These are phyloP conservation scores for Diaporthe aspalathi DNA, from an alignment of 2,329 filamentous ascomycete genomes.

Conservation along the genomic window DNA sequence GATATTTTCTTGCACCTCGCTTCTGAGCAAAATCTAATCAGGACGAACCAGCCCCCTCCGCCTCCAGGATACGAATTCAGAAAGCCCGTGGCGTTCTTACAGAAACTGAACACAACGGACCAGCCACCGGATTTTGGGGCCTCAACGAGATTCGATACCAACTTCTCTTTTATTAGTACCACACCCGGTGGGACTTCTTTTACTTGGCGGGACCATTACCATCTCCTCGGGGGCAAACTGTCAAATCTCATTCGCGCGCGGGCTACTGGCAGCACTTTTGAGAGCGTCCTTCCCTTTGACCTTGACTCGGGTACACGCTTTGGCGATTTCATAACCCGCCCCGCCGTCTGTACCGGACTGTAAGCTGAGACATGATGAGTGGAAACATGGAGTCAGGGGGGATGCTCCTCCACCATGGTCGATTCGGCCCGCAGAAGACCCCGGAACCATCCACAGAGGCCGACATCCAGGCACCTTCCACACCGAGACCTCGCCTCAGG, in stretches of 20 bases:
- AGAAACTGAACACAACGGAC: conserved; percentile 19
- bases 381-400: conserved; percentile 28
- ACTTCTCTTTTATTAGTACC: conserved; percentile 23
- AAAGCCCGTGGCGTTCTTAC: conserved; percentile 20
- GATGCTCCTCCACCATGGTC: conserved; percentile 52
- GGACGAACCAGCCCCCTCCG: conserved; percentile 8
- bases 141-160: conserved; percentile 17
- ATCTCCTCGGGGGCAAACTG: background rate
- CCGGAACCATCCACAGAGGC: conserved; percentile 61
- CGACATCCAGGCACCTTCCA: conserved; percentile 57
- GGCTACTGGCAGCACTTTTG: conserved; percentile 3
- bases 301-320: conserved; percentile 3
- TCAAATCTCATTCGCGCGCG: conserved; percentile 8
- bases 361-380: conserved; percentile 36
- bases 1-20: background rate
- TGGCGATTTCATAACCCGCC: conserved; percentile 23
- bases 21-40: conserved; percentile 25
- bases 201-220: conserved; percentile 17
- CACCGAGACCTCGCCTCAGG: conserved; percentile 65
- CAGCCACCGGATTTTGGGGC: conserved; percentile 32
- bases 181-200: conserved; percentile 2
- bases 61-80: conserved; percentile 4
- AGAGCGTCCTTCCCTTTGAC: conserved; percentile 13
- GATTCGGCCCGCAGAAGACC: conserved; percentile 59
- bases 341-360: conserved; percentile 7